These are phyloP conservation scores for Epichloe amarillans DNA, from an alignment of 2,329 filamentous ascomycete genomes.

Conservation along the genomic window DNA sequence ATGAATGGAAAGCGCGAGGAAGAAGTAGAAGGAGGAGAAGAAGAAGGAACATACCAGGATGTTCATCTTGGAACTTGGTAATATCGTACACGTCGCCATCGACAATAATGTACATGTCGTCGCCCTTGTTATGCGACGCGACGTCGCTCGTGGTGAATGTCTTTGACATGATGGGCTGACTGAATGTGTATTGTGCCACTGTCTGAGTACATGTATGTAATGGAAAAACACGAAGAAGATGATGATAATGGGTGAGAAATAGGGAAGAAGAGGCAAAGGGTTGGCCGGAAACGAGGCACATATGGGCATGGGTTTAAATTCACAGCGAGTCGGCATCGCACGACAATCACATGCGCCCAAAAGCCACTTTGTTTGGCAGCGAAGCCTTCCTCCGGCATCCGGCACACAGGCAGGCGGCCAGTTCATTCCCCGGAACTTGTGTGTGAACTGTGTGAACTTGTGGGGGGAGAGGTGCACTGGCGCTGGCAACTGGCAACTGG, in stretches of 20 bases:
- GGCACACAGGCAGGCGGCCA: neutral
- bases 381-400: neutral
- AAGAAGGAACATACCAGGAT: slow-evolving; percentile 48
- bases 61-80: slow-evolving; percentile 75
- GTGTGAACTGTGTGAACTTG: too few relatives aligned
- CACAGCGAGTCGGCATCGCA: neutral
- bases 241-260: neutral
- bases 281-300: neutral
- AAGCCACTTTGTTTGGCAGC: neutral
- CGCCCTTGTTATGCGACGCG: slow-evolving; percentile 77
- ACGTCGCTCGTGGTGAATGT: slow-evolving; percentile 76
- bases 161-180: slow-evolving; percentile 57
- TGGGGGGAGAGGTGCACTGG: neutral
- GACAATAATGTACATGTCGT: slow-evolving; percentile 78
- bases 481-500: too few relatives aligned
- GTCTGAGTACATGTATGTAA: neutral
- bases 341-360: slow-evolving; percentile 2
- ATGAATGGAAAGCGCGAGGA: neutral
- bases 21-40: neutral
- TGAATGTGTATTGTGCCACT: neutral
- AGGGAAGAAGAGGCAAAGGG: neutral
- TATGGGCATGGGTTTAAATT: neutral
- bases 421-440: neutral
- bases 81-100: slow-evolving; percentile 95
- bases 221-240: too few relatives aligned